Evolutionary conservation across 2,329 filamentous ascomycete genomes (phyloP).

Genomic region (Penicillium griseofulvum): DNA sequence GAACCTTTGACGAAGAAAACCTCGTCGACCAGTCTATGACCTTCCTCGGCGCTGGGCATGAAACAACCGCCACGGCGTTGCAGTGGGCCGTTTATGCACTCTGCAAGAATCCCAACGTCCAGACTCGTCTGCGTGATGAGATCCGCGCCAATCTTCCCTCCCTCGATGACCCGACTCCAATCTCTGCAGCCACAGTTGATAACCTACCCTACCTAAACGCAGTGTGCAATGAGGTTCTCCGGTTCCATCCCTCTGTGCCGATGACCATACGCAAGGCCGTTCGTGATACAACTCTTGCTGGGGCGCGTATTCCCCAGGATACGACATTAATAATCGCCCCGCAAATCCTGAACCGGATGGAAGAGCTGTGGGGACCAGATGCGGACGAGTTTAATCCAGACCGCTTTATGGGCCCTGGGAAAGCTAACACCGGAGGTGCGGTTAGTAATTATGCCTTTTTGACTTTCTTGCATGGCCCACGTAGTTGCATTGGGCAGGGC

Average conservation of each 20-base stretch:
- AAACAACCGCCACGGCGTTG: slow-evolving; percentile 72
- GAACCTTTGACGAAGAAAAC: slow-evolving; percentile 72
- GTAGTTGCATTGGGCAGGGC: slow-evolving; percentile 77
- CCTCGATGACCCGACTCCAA: slow-evolving; percentile 56
- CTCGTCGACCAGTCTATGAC: slow-evolving; percentile 90
- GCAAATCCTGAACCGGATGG: slow-evolving; percentile 67
- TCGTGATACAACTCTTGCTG: slow-evolving; percentile 64
- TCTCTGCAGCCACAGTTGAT: slow-evolving; percentile 61
- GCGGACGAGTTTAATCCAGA: slow-evolving; percentile 76
- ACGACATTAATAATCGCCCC: slow-evolving; percentile 66
- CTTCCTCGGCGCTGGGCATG: slow-evolving; percentile 78
- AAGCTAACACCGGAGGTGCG: slow-evolving; percentile 66
- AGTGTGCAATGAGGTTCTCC: slow-evolving; percentile 73
- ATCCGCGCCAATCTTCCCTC: slow-evolving; percentile 61
- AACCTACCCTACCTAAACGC: slow-evolving; percentile 75
- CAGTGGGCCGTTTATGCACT: slow-evolving; percentile 74
- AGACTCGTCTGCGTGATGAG: slow-evolving; percentile 66
- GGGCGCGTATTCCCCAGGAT: slow-evolving; percentile 64
- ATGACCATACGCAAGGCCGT: slow-evolving; percentile 66
- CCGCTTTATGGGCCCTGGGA: slow-evolving; percentile 60
- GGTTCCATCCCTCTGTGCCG: slow-evolving; percentile 69
- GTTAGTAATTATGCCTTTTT: slow-evolving; percentile 72
- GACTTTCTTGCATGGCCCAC: slow-evolving; percentile 82
- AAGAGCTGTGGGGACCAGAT: slow-evolving; percentile 71
- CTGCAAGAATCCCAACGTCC: slow-evolving; percentile 63